Base-by-base conservation (phyloP, 2,329 filamentous ascomycete genomes). In the Fusarium guadeloupense region DNA sequence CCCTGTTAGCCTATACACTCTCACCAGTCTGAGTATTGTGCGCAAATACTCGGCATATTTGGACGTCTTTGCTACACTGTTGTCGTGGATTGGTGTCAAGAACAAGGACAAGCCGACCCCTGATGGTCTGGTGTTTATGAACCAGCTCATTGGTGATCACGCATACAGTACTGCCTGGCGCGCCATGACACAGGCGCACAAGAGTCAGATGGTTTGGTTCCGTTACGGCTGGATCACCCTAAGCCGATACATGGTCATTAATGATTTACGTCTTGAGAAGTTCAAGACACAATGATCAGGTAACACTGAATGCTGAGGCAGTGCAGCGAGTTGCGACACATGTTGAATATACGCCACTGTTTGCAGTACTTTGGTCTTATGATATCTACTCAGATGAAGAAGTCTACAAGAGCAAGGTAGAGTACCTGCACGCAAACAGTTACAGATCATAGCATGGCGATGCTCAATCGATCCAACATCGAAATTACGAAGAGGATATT, bases 131-230 rank as follows among this genome's bases (percentile, higher is more conserved):
- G 73, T 97, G 30, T 93, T 89, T 70, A 81, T 94, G 58, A 96
- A 85, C 75, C 83, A 85, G 9, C 80, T 92, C 14, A 86, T 89
- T 62, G 81, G 88, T 62, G 84, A 70, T 3, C 77, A 77, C 41
- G 79, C 77, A n/a, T 74, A 81, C 53, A 73, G 73, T 9, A 80
- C 82, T 25, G 94, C 92, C 8, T 89, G 93, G 79, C 83, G 80
- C 49, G 93, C 95, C 26, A 99, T 99, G 95, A 93, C 91, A 2
- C 83, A 84, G 49, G 94, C 91, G 23, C 95, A 99, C 79, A 82
- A 87, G 77, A 97, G 93, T 75, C 95, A 99, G 83, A 99, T 99
- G 95, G 86, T 91, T 31, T 99, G 95, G 95, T 99, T 98, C 73
- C 86, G 95, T 8, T 98, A 93, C 85, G 92, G 93, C 4, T 99